A percentile compares a stretch with the other conserved stretches of the same genome.
phyloP scores from a whole-genome alignment of 768 basidiomycete species.

The Mycena belliarum region DNA sequence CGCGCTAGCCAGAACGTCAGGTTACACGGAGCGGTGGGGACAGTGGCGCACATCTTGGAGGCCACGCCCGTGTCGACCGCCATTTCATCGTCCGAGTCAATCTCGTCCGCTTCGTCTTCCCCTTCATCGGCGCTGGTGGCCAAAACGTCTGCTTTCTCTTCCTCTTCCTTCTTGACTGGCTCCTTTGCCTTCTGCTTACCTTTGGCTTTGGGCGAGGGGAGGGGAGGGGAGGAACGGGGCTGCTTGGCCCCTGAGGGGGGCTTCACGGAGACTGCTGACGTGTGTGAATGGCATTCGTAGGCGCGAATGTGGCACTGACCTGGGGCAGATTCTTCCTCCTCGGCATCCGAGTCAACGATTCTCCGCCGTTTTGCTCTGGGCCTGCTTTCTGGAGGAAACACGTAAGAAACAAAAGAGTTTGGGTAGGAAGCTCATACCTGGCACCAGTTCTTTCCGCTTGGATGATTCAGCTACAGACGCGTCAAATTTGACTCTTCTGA shows the following conservation, averaged over 20 bases:
- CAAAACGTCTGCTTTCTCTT: constrained; percentile 27
- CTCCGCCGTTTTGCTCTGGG: constrained; percentile 51
- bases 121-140: constrained; percentile 35
- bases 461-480: constrained; percentile 36
- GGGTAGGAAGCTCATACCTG: constrained; percentile 16
- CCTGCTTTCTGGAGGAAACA: constrained; percentile 27
- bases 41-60: constrained; percentile 60
- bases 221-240: constrained; percentile 5
- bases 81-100: constrained; percentile 45
- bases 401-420: not conserved
- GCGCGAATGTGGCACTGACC: constrained; percentile 5
- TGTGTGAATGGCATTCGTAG: not conserved
- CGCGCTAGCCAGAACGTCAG: constrained; percentile 45
- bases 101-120: constrained; percentile 44
- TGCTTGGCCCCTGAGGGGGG: constrained; percentile 1
- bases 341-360: constrained; percentile 57
- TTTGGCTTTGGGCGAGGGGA: constrained; percentile 20
- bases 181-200: constrained; percentile 21
- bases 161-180: constrained; percentile 26
- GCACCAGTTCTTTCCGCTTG: constrained; percentile 38
- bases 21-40: not conserved
- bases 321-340: constrained; percentile 33
- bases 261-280: constrained; percentile 1
- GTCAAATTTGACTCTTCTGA: not conserved
- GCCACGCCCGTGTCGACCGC: constrained; percentile 44